Evolutionary conservation across 768 basidiomycete species (phyloP).

Genomic region (Boletus reticulatus): DNA sequence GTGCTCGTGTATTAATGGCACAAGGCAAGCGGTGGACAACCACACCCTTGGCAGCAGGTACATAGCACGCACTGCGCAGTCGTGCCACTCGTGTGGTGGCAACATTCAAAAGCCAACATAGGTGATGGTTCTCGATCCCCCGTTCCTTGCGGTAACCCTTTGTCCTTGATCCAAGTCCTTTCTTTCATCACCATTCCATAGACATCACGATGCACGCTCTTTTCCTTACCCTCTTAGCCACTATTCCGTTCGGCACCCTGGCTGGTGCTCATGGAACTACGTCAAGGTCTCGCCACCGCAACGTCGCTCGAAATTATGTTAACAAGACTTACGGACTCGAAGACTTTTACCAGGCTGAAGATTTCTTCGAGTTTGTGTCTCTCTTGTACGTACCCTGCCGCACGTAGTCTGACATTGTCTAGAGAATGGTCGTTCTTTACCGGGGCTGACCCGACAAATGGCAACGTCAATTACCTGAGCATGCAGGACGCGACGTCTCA

Average conservation of each 20-base stretch:
- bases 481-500: constrained; percentile 45
- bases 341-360: constrained; percentile 47
- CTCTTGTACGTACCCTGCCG: background rate
- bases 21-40: constrained; percentile 11
- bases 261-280: constrained; percentile 33
- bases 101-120: constrained; percentile 4
- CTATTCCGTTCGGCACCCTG: constrained; percentile 35
- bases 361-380: constrained; percentile 56
- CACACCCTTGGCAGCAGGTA: background rate
- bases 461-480: constrained; percentile 59
- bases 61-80: background rate
- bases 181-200: constrained; percentile 6
- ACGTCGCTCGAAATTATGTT: constrained; percentile 16
- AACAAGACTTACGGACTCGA: constrained; percentile 35
- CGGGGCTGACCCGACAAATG: constrained; percentile 64
- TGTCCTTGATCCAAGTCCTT: constrained; percentile 2
- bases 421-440: constrained; percentile 72
- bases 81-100: background rate
- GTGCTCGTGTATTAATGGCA: constrained; percentile 10
- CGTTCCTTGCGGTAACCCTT: background rate
- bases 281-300: constrained; percentile 29
- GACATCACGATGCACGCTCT: constrained; percentile 31
- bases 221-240: constrained; percentile 31
- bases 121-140: background rate
- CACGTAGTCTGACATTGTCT: constrained; percentile 5